Conservation (phyloP, 106 monocot genomes). For the Triglochin maritima region DNA sequence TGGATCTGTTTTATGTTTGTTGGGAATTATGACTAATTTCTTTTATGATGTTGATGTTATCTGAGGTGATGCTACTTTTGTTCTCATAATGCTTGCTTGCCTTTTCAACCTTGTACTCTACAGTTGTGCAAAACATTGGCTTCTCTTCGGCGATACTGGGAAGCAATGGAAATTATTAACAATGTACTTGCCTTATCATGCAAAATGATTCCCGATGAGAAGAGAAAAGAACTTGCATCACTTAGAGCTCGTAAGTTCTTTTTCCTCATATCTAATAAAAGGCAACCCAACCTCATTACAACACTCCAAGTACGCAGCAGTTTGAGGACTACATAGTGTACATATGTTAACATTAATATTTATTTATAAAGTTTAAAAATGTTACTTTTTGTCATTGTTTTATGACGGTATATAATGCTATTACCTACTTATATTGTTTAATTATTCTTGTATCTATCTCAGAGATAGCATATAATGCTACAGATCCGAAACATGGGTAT, state of each 20-base stretch:
- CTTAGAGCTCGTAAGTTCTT: conserved; percentile 71
- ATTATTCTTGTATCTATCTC: conserved; percentile 2
- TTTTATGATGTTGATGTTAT: not conserved
- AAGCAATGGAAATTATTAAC: conserved; percentile 70
- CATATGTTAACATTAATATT: too few species aligned
- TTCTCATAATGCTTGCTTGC: not conserved
- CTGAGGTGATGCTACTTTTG: not conserved
- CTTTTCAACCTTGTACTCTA: not conserved
- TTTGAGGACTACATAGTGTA: too few species aligned
- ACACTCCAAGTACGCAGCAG: too few species aligned
- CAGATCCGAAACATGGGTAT: conserved; percentile 83
- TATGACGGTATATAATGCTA: too few species aligned
- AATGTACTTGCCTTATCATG: conserved; percentile 29
- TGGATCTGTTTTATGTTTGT: too few species aligned
- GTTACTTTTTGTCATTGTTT: too few species aligned
- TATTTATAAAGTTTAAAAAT: too few species aligned
- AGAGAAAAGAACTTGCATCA: conserved; percentile 67
- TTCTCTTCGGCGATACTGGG: conserved; percentile 49
- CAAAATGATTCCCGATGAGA: conserved; percentile 38
- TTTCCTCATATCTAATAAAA: not conserved
- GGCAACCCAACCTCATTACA: too few species aligned
- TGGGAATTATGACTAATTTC: not conserved
- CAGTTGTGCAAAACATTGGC: conserved; percentile 73
- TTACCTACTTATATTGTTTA: too few species aligned
- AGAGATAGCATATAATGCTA: conserved; percentile 78